phyloP scores from a whole-genome alignment of 2,329 filamentous ascomycete genomes.

The Zopfia rhizophila region DNA sequence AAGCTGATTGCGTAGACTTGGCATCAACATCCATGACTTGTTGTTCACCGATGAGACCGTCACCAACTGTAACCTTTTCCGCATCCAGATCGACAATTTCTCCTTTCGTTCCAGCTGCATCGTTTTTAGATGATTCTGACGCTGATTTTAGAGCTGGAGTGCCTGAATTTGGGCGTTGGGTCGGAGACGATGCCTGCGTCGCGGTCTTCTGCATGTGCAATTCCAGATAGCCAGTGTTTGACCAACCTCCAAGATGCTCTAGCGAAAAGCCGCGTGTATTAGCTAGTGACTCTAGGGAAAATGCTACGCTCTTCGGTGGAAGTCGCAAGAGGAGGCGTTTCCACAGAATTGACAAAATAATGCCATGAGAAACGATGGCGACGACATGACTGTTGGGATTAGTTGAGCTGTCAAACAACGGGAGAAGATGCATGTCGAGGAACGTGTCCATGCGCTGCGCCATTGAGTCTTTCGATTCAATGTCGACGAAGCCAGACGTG shows the following conservation, averaged over 20 bases:
- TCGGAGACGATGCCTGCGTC: background rate
- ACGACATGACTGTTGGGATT: slow-evolving; percentile 55
- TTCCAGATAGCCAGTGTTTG: slow-evolving; percentile 72
- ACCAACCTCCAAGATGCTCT: slow-evolving; percentile 68
- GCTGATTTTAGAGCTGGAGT: background rate
- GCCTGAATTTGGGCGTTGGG: background rate
- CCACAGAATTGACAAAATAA: slow-evolving; percentile 78
- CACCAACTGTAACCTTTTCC: background rate
- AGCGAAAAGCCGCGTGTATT: slow-evolving; percentile 53
- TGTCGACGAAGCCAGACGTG: slow-evolving; percentile 61
- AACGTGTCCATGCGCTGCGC: slow-evolving; percentile 71
- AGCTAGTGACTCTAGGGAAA: slow-evolving; percentile 56
- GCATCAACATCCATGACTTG: background rate
- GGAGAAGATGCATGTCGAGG: slow-evolving; percentile 70
- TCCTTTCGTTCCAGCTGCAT: slow-evolving; percentile 2
- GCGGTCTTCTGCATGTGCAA: slow-evolving; percentile 44
- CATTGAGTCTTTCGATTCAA: slow-evolving; percentile 77
- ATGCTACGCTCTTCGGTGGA: slow-evolving; percentile 55
- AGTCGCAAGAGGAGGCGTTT: slow-evolving; percentile 69
- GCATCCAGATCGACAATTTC: background rate
- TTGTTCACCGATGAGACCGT: slow-evolving; percentile 2
- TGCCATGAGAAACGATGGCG: slow-evolving; percentile 83
- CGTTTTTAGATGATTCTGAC: too few species aligned
- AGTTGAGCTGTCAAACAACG: slow-evolving; percentile 58
- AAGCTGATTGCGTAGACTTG: background rate